Conservation (phyloP, 192 early-diverging fungal genomes). For the Backusella australiensis region DNA sequence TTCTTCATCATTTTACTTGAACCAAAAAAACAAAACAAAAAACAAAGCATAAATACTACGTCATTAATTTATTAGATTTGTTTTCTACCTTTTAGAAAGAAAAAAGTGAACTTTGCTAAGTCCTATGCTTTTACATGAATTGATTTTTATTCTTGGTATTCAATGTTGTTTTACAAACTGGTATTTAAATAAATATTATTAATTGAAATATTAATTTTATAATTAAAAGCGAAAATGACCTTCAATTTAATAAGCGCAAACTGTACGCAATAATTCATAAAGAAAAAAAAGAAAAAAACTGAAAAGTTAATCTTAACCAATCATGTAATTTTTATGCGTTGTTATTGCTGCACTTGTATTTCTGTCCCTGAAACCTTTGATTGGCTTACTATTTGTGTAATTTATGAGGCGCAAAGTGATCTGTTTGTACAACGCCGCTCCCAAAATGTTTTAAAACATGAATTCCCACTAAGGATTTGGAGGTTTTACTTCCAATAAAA, state of each 20-base stretch:
- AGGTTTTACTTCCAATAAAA: background rate
- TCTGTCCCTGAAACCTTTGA: background rate
- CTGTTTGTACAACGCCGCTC: background rate
- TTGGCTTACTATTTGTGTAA: conserved; percentile 2
- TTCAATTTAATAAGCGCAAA: background rate
- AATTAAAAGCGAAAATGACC: background rate
- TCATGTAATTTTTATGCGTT: background rate
- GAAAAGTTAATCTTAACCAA: background rate
- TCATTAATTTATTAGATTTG: background rate
- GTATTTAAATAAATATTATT: background rate
- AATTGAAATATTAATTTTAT: background rate
- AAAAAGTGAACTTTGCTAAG: background rate
- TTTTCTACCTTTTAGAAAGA: background rate
- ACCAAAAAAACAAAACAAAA: background rate
- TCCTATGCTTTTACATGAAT: background rate
- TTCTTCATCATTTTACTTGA: background rate
- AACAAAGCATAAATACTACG: background rate
- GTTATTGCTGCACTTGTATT: background rate
- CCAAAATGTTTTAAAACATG: background rate
- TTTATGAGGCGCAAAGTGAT: background rate
- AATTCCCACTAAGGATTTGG: background rate
- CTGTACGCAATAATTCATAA: background rate
- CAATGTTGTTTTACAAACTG: background rate
- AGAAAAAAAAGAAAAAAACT: conserved; percentile 4
- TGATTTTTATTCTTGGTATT: background rate